A percentile compares a stretch with the other conserved stretches of the same genome.
Evolutionary conservation across 768 basidiomycete genomes (phyloP).

Genomic region (Kwoniella sp.): DNA sequence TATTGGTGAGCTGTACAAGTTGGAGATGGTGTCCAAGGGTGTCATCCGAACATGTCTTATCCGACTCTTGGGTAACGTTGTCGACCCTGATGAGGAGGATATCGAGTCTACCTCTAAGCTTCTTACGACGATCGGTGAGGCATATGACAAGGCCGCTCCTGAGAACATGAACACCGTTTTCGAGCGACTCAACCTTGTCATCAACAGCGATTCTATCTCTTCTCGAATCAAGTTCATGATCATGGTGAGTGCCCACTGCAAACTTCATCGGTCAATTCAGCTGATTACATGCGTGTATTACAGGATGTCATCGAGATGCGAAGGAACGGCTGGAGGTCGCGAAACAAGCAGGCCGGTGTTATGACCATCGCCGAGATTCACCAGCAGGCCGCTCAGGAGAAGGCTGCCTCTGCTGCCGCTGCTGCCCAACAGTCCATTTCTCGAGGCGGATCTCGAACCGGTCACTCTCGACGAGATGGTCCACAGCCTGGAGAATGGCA

Average conservation of each 20-base stretch:
- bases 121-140: constrained; percentile 76
- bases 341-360: constrained; percentile 70
- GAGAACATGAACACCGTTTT: constrained; percentile 92
- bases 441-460: constrained; percentile 83
- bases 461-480: constrained; percentile 60
- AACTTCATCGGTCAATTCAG: background rate
- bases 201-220: constrained; percentile 67
- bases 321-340: constrained; percentile 70
- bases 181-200: constrained; percentile 76
- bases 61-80: constrained; percentile 86
- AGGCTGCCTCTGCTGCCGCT: constrained; percentile 60
- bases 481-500: constrained; percentile 70
- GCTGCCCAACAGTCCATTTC: constrained; percentile 70
- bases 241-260: constrained; percentile 58
- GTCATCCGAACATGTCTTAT: constrained; percentile 99
- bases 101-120: constrained; percentile 94
- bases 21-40: constrained; percentile 95
- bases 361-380: constrained; percentile 85
- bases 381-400: constrained; percentile 70
- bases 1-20: constrained; percentile 96
- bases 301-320: constrained; percentile 90
- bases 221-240: constrained; percentile 94
- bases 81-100: constrained; percentile 95
- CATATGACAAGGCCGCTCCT: constrained; percentile 75
- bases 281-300: background rate